These are phyloP conservation scores for Skeletonema potamos DNA, from an alignment of 108 stramenopile genomes.

Conservation along the genomic window DNA sequence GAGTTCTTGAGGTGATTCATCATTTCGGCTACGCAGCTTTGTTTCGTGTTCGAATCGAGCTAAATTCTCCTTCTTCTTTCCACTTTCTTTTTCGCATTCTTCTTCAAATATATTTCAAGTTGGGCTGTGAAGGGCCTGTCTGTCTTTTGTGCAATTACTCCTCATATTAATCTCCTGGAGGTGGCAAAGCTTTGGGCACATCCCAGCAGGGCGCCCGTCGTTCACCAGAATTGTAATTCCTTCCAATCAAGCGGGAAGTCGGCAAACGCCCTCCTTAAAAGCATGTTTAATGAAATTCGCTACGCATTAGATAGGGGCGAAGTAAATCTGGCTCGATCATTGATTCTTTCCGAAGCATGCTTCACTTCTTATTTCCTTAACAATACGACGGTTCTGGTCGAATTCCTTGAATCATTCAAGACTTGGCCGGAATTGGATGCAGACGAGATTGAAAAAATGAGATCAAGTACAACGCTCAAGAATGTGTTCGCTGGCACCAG, in stretches of 20 bases:
- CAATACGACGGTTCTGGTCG: neutral
- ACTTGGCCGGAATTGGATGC: neutral
- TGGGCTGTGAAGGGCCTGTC: neutral
- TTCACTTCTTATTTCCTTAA: neutral
- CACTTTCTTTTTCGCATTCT: no score
- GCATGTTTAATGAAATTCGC: neutral
- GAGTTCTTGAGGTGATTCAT: no score
- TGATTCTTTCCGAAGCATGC: neutral
- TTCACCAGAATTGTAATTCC: neutral
- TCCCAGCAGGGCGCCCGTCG: neutral
- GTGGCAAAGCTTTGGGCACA: neutral
- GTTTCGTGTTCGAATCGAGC: no score
- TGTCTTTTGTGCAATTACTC: neutral
- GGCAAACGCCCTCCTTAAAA: neutral
- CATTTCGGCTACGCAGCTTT: no score
- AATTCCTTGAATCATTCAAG: neutral
- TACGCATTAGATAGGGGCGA: neutral
- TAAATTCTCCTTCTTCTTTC: no score
- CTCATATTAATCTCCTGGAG: neutral
- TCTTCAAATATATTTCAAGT: no score
- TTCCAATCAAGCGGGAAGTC: neutral
- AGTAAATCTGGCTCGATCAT: neutral
- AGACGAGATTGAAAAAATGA: neutral
- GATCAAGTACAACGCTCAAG: neutral
- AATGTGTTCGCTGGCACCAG: neutral